phyloP scores from a whole-genome alignment of 225 moss, liverwort and hornwort species.

The Sphagnum contortum region DNA sequence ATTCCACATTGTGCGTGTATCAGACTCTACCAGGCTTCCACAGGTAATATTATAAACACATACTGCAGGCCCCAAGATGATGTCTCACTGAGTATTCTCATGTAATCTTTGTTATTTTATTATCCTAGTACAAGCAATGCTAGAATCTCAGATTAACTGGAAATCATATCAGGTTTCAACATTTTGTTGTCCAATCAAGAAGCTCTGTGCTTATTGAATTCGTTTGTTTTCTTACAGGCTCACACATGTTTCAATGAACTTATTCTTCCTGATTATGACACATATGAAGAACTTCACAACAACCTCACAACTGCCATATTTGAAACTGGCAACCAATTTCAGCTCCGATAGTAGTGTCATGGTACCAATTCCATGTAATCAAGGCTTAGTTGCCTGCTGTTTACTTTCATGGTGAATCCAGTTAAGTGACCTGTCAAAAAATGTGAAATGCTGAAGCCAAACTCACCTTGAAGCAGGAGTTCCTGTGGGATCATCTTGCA shows the following conservation, averaged over 20 bases:
- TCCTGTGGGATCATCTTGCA: neutral
- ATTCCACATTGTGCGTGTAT: slow-evolving; percentile 96
- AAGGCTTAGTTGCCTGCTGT: slow-evolving; percentile 1
- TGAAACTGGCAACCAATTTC: slow-evolving; percentile 99
- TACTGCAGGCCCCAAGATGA: too few species aligned
- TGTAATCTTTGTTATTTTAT: too few species aligned
- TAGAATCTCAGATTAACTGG: too few species aligned
- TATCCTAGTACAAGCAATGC: too few species aligned
- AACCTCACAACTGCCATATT: slow-evolving; percentile 98
- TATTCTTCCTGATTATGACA: slow-evolving; percentile 98
- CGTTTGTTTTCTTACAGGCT: slow-evolving; percentile 45
- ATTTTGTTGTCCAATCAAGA: too few species aligned
- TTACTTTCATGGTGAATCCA: neutral
- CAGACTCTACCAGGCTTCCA: slow-evolving; percentile 88
- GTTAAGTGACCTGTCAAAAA: too few species aligned
- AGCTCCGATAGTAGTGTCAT: slow-evolving; percentile 63
- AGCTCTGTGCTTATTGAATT: too few species aligned
- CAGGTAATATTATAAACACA: slow-evolving; percentile 35
- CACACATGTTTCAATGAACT: slow-evolving; percentile 99
- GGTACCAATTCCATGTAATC: slow-evolving; percentile 5
- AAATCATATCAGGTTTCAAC: too few species aligned
- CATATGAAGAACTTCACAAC: slow-evolving; percentile 87
- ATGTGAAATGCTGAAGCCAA: neutral
- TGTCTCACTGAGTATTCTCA: too few species aligned
- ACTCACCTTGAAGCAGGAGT: neutral